Evolutionary conservation across 805 yeast species (phyloP), one percentile per base, ranked within the genome.

Genomic region (Nakazawaea ambrosiae): DNA sequence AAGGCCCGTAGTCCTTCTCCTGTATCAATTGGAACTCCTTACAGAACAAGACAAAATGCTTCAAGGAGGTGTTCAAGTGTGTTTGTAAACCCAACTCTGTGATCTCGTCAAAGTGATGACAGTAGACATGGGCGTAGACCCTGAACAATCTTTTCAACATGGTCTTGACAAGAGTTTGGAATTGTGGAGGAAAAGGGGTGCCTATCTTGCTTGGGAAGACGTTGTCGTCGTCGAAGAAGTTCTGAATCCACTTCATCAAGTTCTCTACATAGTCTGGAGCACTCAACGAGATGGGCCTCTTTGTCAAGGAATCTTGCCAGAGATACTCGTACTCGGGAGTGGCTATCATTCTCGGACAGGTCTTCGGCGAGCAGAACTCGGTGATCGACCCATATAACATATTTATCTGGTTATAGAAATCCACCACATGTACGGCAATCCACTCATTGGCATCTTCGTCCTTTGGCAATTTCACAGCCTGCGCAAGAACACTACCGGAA

Each of bases 391-490:
- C 96, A 50, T 92, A 90, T 6, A 90, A 66, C 98, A 90, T 92
- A 60, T 90, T 90, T 47, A 90, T 81, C 57, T 90, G 98, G 57
- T 89, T 89, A 63, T 85, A 90, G 55, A 90, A 92, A 58, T 90
- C 97, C 14, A 89, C 97, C n/a, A 90, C 92, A 56, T 90, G 96
- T 10, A 89, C 95, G 0, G 98, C 97, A 40, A 90, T 61, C 98
- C 98, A 90, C 57, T 90, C 98, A 50, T 82, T 81, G 39, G 78
- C 54, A 50, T 86, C 92, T 59, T 90, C 98, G 43, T 92, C 97
- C 48, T 75, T 83, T 14, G 98, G 98, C 20, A 92, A 66, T 53
- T 83, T 83, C 17, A 90, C 97, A 0, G 97, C 97, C 58, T 87
- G 95, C 19, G 84, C 83, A 45, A 92, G 67, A 2, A 89, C 89